Base-by-base conservation (phyloP, 1,139 yeast genomes). In the Spathaspora sp. region DNA sequence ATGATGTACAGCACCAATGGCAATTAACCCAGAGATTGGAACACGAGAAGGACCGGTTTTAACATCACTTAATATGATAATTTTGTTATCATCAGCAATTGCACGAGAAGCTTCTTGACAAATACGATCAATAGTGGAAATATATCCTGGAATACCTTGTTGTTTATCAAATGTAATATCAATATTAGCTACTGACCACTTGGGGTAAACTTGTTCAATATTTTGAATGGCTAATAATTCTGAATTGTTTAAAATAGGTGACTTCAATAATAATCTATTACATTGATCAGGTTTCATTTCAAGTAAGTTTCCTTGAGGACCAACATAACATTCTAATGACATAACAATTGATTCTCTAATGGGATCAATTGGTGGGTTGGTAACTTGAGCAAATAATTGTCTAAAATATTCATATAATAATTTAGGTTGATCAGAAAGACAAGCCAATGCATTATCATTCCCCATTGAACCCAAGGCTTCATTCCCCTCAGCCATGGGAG, bases 401-500 rank as follows among this genome's bases (percentile, higher is more conserved):
- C 96, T 86, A 78, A 93, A 93, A 72, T 93, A 93, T 63, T 93
- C 99, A 65, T 87, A 93, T 55, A 89, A 74, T 55, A 93, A 74
- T 57, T 86, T 86, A 43, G 99, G 98, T 68, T 90, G 96, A 62
- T 89, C 93, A 42, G 96, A 86, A 56, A 93, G 73, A 70, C 99
- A 93, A 1, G 99, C 98, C 56, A 93, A 77, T n/a, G 98, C 96
- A 48, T 93, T 84, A 64, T 93, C 99, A 64, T 91, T 91, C 78
- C 99, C 99, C 99, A 93, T 93, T 11, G 97, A 90, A 25, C 99
- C 98, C 49, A 93, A 78, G 5, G 97, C 91, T 71, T 93, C 99
- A 62, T 90, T 90, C 51, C 93, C 97, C 57, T 82, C 87, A 39
- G 96, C 98, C 99, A 93, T 93, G 54, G 98, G 98, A 7, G 89